A percentile compares a stretch with the other conserved stretches of the same genome.
Evolutionary conservation across 2,329 filamentous ascomycete species (phyloP).

Genomic region (Blumeriella jaapii): DNA sequence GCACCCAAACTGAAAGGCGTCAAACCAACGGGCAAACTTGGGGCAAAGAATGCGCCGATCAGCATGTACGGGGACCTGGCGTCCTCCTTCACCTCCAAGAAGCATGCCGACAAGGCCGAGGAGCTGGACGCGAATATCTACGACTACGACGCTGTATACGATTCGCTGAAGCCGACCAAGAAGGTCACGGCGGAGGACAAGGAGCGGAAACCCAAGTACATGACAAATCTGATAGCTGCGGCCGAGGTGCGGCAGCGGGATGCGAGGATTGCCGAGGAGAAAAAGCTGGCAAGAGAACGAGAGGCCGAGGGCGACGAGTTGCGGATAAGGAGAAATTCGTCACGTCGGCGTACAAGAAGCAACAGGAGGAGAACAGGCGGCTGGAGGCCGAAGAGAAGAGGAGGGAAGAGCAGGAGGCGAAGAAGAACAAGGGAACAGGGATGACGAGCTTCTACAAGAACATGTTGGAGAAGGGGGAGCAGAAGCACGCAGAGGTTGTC

Average conservation of each 20-base stretch:
- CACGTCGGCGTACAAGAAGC: conserved; percentile 69
- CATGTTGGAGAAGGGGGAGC: conserved; percentile 59
- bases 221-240: conserved; percentile 60
- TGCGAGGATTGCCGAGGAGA: conserved; percentile 67
- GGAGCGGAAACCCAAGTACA: conserved; percentile 64
- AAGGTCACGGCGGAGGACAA: conserved; percentile 41
- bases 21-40: conserved; percentile 17
- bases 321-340: conserved; percentile 80
- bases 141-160: conserved; percentile 77
- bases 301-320: conserved; percentile 74
- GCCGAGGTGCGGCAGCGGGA: conserved; percentile 70
- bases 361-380: conserved; percentile 62
- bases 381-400: conserved; percentile 61
- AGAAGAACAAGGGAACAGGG: conserved; percentile 53
- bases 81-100: conserved; percentile 48
- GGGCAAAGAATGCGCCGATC: conserved; percentile 32
- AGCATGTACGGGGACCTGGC: conserved; percentile 55
- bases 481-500: conserved; percentile 56
- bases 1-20: conserved; percentile 23
- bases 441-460: conserved; percentile 73
- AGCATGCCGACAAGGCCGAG: conserved; percentile 52
- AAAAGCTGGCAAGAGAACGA: conserved; percentile 64
- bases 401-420: conserved; percentile 51
- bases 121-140: conserved; percentile 64
- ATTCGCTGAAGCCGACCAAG: conserved; percentile 58